Percentiles rank a stretch among this genome's conserved stretches.
Evolutionary conservation across 208 protist genomes (phyloP).

Genomic region (Trypanosoma scelopori): DNA sequence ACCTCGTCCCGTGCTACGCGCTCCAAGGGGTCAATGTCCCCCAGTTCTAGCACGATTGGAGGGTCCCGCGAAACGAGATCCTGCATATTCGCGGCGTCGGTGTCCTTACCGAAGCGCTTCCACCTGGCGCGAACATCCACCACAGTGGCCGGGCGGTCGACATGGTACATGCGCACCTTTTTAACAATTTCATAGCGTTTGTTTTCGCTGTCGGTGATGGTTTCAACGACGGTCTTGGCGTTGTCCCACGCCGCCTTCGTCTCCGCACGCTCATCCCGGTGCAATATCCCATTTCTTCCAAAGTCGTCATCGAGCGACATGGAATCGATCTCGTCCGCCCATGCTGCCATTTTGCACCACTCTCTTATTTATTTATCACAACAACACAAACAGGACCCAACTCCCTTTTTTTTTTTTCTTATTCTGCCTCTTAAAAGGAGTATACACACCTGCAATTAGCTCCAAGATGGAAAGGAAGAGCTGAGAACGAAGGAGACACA

Average conservation of each 20-base stretch:
- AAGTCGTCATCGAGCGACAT: conserved; percentile 14
- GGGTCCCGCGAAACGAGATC: conserved; percentile 61
- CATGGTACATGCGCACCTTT: conserved; percentile 65
- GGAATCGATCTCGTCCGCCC: conserved; percentile 59
- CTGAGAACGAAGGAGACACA: background rate
- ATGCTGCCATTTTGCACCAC: conserved; percentile 30
- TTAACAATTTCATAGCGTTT: conserved; percentile 65
- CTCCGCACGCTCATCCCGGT: conserved; percentile 24
- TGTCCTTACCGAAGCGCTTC: conserved; percentile 56
- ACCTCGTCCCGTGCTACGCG: conserved; percentile 70
- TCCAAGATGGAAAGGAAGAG: background rate
- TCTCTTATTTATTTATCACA: background rate
- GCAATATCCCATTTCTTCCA: background rate
- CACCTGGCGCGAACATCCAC: conserved; percentile 61
- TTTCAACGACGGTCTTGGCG: conserved; percentile 38
- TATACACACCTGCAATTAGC: too few species aligned
- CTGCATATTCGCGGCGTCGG: conserved; percentile 21
- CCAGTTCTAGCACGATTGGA: conserved; percentile 78
- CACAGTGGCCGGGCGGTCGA: conserved; percentile 43
- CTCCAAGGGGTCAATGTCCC: conserved; percentile 70
- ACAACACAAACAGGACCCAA: conserved; percentile 13
- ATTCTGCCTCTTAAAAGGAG: background rate
- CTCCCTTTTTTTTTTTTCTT: conserved; percentile 21
- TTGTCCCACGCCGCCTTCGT: conserved; percentile 61
- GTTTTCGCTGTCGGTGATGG: conserved; percentile 45